These are phyloP conservation scores for Suhomyces sp. DNA, from an alignment of 805 yeast genomes.

Conservation along the genomic window DNA sequence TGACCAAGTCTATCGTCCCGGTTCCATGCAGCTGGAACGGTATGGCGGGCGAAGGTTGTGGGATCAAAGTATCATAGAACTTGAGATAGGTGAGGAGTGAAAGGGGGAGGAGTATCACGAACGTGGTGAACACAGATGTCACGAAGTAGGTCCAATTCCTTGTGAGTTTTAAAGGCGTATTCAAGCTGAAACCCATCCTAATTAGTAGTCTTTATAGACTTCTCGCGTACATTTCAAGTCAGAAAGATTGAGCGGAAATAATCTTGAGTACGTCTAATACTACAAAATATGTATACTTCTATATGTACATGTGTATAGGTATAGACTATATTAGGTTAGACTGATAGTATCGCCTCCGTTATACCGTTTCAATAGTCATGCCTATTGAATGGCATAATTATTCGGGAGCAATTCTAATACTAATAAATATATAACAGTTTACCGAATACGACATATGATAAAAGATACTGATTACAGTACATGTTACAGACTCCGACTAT, in stretches of 20 bases:
- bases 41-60: slow-evolving; percentile 15
- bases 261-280: too few species aligned
- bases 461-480: too few species aligned
- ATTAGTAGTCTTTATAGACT: background rate
- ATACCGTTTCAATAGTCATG: too few species aligned
- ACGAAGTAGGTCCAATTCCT: slow-evolving; percentile 24
- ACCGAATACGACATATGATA: too few species aligned
- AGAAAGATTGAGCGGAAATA: background rate
- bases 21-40: slow-evolving; percentile 13
- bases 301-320: too few species aligned
- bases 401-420: too few species aligned
- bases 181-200: background rate
- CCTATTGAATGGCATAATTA: too few species aligned
- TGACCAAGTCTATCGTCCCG: background rate
- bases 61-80: slow-evolving; percentile 35
- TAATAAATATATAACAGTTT: too few species aligned
- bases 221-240: background rate
- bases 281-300: too few species aligned
- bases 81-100: slow-evolving; percentile 33
- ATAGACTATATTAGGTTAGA: too few species aligned
- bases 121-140: slow-evolving; percentile 16
- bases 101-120: slow-evolving; percentile 31
- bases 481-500: too few species aligned
- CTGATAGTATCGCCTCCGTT: too few species aligned
- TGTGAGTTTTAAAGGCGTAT: slow-evolving; percentile 19